phyloP scores from a whole-genome alignment of 352 stramenopile species.

The Phytophthora niederhauseri region DNA sequence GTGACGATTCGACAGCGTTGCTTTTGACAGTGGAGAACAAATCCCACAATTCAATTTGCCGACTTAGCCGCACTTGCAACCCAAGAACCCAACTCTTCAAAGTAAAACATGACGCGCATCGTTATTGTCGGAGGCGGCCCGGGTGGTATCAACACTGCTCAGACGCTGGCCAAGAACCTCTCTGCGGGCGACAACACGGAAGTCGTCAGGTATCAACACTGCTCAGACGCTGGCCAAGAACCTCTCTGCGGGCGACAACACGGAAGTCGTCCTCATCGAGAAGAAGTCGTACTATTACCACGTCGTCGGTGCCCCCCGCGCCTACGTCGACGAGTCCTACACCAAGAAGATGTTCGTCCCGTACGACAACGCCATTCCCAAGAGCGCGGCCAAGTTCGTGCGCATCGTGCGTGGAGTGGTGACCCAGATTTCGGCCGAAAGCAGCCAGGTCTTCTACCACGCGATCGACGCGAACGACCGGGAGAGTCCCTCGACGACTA shows the following conservation, averaged over 20 bases:
- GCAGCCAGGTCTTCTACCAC: slow-evolving; percentile 48
- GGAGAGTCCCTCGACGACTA: slow-evolving; percentile 29
- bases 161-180: slow-evolving; percentile 49
- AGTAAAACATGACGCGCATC: slow-evolving; percentile 32
- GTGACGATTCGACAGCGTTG: no score
- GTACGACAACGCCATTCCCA: slow-evolving; percentile 62
- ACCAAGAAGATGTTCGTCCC: slow-evolving; percentile 68
- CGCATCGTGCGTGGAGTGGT: slow-evolving; percentile 47
- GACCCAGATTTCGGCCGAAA: slow-evolving; percentile 33
- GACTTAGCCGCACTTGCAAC: no score
- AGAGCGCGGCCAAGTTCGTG: slow-evolving; percentile 34
- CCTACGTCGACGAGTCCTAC: slow-evolving; percentile 56
- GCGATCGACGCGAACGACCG: slow-evolving; percentile 38
- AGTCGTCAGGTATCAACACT: no score
- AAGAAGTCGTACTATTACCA: slow-evolving; percentile 63
- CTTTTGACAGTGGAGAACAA: no score
- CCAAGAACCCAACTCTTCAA: no score
- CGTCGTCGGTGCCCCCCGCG: slow-evolving; percentile 49
- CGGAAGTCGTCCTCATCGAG: no score
- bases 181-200: slow-evolving; percentile 42
- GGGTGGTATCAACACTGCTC: slow-evolving; percentile 50
- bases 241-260: no score
- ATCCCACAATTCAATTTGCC: no score
- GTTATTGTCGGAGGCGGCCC: slow-evolving; percentile 66
- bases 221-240: no score